These are phyloP conservation scores for Rosa multiflora DNA, from an alignment of 306 rosid genomes.

Conservation along the genomic window DNA sequence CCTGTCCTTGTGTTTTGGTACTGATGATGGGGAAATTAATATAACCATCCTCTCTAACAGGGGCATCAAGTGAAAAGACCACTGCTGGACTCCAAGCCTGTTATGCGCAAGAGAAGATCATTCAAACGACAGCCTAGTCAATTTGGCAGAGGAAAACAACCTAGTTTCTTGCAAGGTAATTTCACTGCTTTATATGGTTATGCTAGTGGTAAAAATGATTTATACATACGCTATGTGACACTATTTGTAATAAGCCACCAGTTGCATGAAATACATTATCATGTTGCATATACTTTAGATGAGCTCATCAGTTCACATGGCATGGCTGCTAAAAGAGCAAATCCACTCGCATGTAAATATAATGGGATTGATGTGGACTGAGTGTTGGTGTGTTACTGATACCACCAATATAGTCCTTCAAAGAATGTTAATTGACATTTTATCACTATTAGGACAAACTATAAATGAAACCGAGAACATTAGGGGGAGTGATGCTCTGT, in stretches of 20 bases:
- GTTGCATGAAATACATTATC: background rate
- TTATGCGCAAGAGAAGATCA: slow-evolving; percentile 60
- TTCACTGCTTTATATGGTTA: background rate
- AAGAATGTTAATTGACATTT: background rate
- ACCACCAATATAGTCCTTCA: background rate
- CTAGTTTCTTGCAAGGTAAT: slow-evolving; percentile 55
- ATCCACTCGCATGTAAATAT: background rate
- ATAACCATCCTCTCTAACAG: slow-evolving; percentile 37
- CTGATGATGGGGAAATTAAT: background rate
- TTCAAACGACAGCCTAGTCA: slow-evolving; percentile 66
- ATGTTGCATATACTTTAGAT: background rate
- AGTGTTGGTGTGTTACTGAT: background rate
- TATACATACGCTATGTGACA: background rate
- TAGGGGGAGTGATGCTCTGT: background rate
- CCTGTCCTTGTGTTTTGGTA: background rate
- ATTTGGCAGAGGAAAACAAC: slow-evolving; percentile 48
- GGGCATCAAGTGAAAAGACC: slow-evolving; percentile 46
- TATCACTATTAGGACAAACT: background rate
- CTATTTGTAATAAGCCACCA: background rate
- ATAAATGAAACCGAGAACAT: background rate
- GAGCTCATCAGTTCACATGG: background rate
- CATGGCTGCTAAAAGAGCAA: background rate
- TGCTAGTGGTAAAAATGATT: background rate
- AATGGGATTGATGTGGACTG: background rate
- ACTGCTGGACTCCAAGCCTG: slow-evolving; percentile 45